phyloP scores from a whole-genome alignment of 1,284 basidiomycete species.

The Stereum hirsutum region DNA sequence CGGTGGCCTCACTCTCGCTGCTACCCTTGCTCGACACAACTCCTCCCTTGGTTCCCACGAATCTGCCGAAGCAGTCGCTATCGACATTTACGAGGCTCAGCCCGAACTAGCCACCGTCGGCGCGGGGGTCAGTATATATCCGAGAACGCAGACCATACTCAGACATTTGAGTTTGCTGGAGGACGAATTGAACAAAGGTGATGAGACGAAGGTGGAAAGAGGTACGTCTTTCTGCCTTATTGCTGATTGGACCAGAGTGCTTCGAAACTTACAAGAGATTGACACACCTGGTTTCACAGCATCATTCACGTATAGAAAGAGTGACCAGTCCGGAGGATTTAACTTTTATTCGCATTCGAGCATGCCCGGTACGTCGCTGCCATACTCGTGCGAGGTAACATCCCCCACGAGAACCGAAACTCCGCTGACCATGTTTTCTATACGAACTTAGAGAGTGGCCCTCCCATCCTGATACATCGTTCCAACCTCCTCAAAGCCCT shows the following conservation, averaged over 20 bases:
- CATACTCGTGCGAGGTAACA: too few relatives aligned
- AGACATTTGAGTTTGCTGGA: not conserved
- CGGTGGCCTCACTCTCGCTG: slow-evolving; percentile 1
- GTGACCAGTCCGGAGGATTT: too few relatives aligned
- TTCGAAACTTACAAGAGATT: too few relatives aligned
- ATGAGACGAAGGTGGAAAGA: too few relatives aligned
- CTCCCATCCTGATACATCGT: not conserved
- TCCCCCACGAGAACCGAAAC: too few relatives aligned
- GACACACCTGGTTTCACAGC: too few relatives aligned
- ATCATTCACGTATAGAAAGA: too few relatives aligned
- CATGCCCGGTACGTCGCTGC: too few relatives aligned
- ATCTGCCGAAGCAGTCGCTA: not conserved
- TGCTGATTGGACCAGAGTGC: too few relatives aligned
- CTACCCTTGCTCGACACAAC: not conserved
- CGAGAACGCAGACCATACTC: not conserved
- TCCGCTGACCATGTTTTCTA: not conserved
- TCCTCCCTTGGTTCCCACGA: too few relatives aligned
- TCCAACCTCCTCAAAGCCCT: not conserved
- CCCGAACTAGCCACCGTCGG: not conserved
- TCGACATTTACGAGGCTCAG: slow-evolving; percentile 2
- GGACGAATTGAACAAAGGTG: not conserved
- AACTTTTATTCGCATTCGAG: too few relatives aligned
- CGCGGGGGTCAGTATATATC: slow-evolving; percentile 1
- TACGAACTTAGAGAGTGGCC: not conserved
- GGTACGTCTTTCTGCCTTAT: too few relatives aligned